These are phyloP conservation scores for Fraxinus platypoda DNA, from an alignment of 305 asterid genomes.

Conservation along the genomic window DNA sequence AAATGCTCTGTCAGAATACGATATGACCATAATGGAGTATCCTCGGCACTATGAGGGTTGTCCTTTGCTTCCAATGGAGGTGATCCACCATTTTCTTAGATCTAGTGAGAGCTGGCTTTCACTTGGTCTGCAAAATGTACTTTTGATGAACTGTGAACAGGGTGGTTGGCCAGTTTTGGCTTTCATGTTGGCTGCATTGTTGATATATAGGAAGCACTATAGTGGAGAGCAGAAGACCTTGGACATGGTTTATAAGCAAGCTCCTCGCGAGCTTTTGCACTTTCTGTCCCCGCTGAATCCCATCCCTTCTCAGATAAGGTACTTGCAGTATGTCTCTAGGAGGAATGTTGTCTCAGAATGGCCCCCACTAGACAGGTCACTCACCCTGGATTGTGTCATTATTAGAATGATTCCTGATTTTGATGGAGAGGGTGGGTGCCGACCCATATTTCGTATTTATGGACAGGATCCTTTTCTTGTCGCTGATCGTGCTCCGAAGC, in stretches of 20 bases:
- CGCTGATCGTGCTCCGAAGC: conserved; percentile 70
- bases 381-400: conserved; percentile 80
- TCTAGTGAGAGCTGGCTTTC: conserved; percentile 97
- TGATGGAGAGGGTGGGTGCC: conserved; percentile 85
- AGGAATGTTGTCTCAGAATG: conserved; percentile 84
- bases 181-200: conserved; percentile 85
- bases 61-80: conserved; percentile 93
- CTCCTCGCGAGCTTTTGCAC: conserved; percentile 86
- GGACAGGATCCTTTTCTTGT: conserved; percentile 75
- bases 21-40: conserved; percentile 89
- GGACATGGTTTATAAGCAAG: conserved; percentile 94
- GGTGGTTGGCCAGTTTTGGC: conserved; percentile 99
- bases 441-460: conserved; percentile 82
- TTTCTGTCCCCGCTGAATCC: conserved; percentile 83
- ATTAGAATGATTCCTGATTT: conserved; percentile 83
- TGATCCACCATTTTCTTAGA: conserved; percentile 83
- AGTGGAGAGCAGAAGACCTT: conserved; percentile 86
- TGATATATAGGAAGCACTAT: conserved; percentile 74
- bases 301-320: conserved; percentile 87
- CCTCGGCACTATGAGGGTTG: conserved; percentile 93
- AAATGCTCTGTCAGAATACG: conserved; percentile 68
- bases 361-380: conserved; percentile 94
- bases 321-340: conserved; percentile 85
- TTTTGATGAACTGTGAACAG: conserved; percentile 88
- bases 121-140: conserved; percentile 86